Percentiles rank a stretch among this genome's conserved stretches.
These are phyloP conservation scores for Trichoderma breve DNA, from an alignment of 2,329 filamentous ascomycete species.

Conservation along the genomic window DNA sequence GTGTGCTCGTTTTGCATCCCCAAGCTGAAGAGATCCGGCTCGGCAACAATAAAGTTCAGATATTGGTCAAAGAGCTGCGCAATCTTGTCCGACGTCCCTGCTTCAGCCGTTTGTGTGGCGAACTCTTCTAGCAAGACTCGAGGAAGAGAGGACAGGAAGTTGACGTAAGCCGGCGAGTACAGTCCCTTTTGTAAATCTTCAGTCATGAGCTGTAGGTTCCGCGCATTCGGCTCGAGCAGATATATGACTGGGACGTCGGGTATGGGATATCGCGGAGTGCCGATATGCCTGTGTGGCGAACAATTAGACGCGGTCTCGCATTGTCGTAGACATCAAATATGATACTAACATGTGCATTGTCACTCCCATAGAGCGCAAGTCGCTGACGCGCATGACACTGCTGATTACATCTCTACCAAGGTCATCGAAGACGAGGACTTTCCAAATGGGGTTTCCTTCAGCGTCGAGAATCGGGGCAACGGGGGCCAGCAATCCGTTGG, in stretches of 20 bases:
- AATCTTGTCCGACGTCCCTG: constrained; percentile 84
- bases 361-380: constrained; percentile 89
- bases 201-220: constrained; percentile 81
- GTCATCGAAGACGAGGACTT: constrained; percentile 93
- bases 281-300: constrained; percentile 64
- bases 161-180: constrained; percentile 92
- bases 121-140: constrained; percentile 92
- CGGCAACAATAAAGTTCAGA: constrained; percentile 93
- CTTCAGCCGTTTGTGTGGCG: constrained; percentile 78
- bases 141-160: constrained; percentile 92
- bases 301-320: not conserved
- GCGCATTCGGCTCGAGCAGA: constrained; percentile 81
- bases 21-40: constrained; percentile 92
- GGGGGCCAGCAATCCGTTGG: constrained; percentile 64
- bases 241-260: constrained; percentile 96
- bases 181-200: constrained; percentile 81
- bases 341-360: constrained; percentile 81
- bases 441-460: constrained; percentile 94
- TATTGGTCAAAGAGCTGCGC: constrained; percentile 96
- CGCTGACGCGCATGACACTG: constrained; percentile 90
- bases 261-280: constrained; percentile 79
- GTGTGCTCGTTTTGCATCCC: constrained; percentile 87
- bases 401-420: constrained; percentile 91
- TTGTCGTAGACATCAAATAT: not conserved
- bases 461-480: constrained; percentile 79